Evolutionary conservation across 164 flowering plant species (phyloP).

Genomic region (Akebia trifoliata): DNA sequence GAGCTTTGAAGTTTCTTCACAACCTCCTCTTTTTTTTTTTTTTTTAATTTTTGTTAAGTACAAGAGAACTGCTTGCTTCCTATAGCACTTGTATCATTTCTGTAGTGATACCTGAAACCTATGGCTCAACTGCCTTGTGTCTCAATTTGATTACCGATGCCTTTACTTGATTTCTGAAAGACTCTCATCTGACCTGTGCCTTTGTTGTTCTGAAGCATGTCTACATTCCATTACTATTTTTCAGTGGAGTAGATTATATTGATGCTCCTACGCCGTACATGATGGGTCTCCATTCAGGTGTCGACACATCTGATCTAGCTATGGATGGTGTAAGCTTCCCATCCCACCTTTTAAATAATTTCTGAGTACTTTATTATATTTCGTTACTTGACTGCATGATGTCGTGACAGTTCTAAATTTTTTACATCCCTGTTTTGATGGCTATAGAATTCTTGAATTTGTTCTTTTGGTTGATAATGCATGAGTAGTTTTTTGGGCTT

Average conservation of each 20-base stretch:
- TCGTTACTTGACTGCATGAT: slow-evolving; percentile 1
- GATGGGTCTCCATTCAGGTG: slow-evolving; percentile 99
- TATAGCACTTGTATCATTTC: not conserved
- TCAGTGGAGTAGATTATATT: slow-evolving; percentile 99
- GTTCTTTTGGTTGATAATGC: not conserved
- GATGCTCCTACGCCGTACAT: slow-evolving; percentile 99
- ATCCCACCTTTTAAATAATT: slow-evolving; percentile 1
- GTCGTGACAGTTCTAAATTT: not conserved
- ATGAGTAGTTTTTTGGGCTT: not conserved
- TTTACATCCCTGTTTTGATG: not conserved
- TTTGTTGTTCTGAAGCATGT: slow-evolving; percentile 91
- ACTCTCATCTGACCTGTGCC: slow-evolving; percentile 32
- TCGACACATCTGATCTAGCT: slow-evolving; percentile 73
- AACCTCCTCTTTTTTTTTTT: not conserved
- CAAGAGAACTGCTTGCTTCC: no score
- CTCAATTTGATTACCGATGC: slow-evolving; percentile 5
- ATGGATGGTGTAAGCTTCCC: slow-evolving; percentile 94
- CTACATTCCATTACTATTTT: slow-evolving; percentile 98
- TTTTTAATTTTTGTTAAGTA: no score
- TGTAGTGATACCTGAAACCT: not conserved
- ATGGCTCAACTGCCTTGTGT: no score
- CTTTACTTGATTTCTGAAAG: not conserved
- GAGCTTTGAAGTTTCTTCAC: slow-evolving; percentile 9
- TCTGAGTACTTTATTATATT: not conserved
- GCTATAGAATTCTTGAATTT: not conserved